Conservation (phyloP, 106 monocot species). For the Allium sativum region DNA sequence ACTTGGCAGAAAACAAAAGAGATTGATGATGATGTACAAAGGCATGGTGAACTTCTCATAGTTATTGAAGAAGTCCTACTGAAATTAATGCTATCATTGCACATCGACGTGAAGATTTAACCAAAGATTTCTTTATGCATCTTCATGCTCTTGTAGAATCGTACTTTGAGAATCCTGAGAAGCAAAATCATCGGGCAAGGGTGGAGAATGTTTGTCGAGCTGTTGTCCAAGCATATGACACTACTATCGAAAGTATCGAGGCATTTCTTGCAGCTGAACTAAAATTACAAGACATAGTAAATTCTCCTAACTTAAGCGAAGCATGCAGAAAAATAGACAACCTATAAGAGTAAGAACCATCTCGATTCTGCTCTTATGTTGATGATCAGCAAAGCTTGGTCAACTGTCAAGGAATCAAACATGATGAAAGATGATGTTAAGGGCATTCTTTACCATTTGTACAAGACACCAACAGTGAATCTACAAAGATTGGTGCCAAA, state of each 20-base stretch:
- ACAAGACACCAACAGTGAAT: too few relatives aligned
- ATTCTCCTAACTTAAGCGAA: conserved; percentile 61
- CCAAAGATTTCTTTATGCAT: conserved; percentile 80
- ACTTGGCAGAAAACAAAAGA: conserved; percentile 82
- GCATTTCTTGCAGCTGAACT: conserved; percentile 73
- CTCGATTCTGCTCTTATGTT: conserved; percentile 84
- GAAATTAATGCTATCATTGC: conserved; percentile 48
- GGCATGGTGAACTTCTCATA: conserved; percentile 68
- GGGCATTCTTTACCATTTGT: too few relatives aligned
- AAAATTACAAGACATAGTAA: conserved; percentile 79
- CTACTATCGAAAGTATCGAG: conserved; percentile 67
- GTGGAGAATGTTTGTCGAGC: conserved; percentile 68
- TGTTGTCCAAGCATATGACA: conserved; percentile 83
- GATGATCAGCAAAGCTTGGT: conserved; percentile 91
- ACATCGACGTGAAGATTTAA: conserved; percentile 70
- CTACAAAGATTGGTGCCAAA: too few relatives aligned
- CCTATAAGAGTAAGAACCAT: conserved; percentile 79
- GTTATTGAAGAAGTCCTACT: conserved; percentile 29
- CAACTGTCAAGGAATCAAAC: conserved; percentile 78
- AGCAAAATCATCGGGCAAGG: conserved; percentile 62
- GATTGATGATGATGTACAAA: conserved; percentile 82
- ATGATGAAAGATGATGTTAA: conserved; percentile 93
- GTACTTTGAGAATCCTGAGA: conserved; percentile 41
- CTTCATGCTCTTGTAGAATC: conserved; percentile 64
- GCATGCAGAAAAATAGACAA: conserved; percentile 87